Conservation (phyloP, 2,329 filamentous ascomycete species). For the Sporothrix mexicana region DNA sequence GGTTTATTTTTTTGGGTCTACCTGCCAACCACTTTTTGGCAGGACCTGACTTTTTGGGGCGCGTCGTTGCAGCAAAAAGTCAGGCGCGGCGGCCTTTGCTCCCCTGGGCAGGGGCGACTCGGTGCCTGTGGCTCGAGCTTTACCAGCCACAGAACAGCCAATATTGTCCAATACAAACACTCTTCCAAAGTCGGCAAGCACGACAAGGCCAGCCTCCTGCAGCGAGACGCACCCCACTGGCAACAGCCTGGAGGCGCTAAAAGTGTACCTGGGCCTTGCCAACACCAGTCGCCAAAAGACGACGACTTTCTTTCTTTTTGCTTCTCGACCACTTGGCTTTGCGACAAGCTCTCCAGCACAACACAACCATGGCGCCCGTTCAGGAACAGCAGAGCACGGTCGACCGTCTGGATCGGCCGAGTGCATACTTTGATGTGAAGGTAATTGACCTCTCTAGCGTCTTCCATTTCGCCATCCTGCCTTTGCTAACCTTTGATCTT, state of each 20-base stretch:
- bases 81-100: constrained; percentile 14
- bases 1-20: constrained; percentile 25
- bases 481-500: neutral
- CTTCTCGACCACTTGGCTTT: constrained; percentile 13
- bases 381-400: constrained; percentile 68
- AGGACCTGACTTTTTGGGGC: constrained; percentile 31
- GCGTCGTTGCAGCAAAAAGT: constrained; percentile 29
- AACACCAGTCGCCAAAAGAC: neutral
- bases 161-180: neutral
- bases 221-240: constrained; percentile 12
- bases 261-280: neutral
- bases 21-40: constrained; percentile 3
- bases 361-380: constrained; percentile 32
- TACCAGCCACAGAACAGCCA: constrained; percentile 28
- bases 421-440: constrained; percentile 87
- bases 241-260: constrained; percentile 17
- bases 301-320: neutral
- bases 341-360: constrained; percentile 25
- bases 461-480: neutral
- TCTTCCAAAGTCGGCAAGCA: no score
- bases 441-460: constrained; percentile 55
- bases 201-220: neutral
- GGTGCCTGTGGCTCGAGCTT: constrained; percentile 34
- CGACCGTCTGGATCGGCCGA: constrained; percentile 90
- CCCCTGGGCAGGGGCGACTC: neutral